Percentiles rank a stretch among this genome's conserved stretches.
Conservation (phyloP, 371 early-diverging fungal genomes). For the Mucor lusitanicus region DNA sequence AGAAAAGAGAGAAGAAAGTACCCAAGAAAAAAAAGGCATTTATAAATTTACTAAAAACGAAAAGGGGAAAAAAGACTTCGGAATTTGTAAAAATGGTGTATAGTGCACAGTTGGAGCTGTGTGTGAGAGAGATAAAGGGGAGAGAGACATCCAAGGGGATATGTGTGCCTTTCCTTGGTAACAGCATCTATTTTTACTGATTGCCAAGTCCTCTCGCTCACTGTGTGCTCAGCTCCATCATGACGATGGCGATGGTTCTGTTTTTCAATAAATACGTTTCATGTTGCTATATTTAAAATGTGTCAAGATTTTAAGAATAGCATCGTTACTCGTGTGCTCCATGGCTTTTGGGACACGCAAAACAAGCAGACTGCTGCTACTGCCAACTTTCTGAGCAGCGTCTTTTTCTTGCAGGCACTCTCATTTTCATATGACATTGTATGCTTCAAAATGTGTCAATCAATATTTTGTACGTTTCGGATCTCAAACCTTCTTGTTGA, state of each 20-base stretch:
- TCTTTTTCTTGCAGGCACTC: neutral
- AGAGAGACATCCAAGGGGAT: neutral
- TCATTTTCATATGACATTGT: neutral
- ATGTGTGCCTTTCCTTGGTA: neutral
- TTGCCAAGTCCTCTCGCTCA: neutral
- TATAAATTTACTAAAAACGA: constrained; percentile 4
- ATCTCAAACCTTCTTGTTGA: neutral
- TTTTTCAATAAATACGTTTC: neutral
- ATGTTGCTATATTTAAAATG: constrained; percentile 1
- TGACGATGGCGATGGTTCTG: neutral
- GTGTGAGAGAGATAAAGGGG: too few relatives aligned
- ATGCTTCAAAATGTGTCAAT: constrained; percentile 4
- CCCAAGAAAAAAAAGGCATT: constrained; percentile 1
- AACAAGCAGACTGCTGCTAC: neutral
- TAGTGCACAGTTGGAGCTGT: too few relatives aligned
- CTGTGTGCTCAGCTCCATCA: neutral
- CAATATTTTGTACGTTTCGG: neutral
- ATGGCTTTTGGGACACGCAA: neutral
- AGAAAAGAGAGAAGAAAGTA: neutral
- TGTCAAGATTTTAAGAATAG: neutral
- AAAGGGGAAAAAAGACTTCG: neutral
- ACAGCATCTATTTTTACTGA: neutral
- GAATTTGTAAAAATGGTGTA: neutral
- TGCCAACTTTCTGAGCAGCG: neutral
- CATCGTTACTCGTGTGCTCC: neutral